Evolutionary conservation across 148 eudicot species (phyloP), one percentile per base, ranked within the genome.

Genomic region (Fagopyrum homotropicum): DNA sequence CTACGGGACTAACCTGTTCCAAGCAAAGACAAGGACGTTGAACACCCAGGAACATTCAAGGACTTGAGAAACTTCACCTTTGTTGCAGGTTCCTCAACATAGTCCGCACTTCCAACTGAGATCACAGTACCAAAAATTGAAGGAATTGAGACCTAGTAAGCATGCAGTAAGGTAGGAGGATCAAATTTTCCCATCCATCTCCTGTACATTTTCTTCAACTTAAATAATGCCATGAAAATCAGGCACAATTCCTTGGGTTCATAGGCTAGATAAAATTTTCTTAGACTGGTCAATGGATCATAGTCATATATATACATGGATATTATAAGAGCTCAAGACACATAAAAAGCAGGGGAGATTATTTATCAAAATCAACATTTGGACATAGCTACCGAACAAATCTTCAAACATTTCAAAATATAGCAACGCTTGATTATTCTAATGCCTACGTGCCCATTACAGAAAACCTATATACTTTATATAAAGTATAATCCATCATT

Each of bases 31-130:
- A 92, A 83, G 35, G 91, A 80, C 70, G 78, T 87, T 55, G 96
- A 90, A 79, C 93, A 95, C 63, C 93, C 96, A 60, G 98, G 96
- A 75, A 86, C 82, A 81, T 72, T 79, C 77, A 92, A 46, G 66
- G 87, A 75, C 72, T 77, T 85, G 61, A 80, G 89, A 77, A 95
- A 92, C 59, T 88, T 89, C 79, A 92, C 93, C 45, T 84, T 87
- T 52, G 98, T 95, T 48, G 88, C 82, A 69, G 93, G 96, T 81
- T 95, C 97, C 76, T 87, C 97, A 3, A 77, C 35, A 69, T 80
- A 92, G 48, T 87, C 90, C 77, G 84, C 54, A 77, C 82, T 82
- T 69, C 84, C 86, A 81, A 77, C 96, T 88, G 74, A 78, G 19
- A 66, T 7, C 46, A 47, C 26, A 44, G 15, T 7, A 30, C 57